Conservation (phyloP, 345 rosid genomes). For the Cardamine resedifolia region DNA sequence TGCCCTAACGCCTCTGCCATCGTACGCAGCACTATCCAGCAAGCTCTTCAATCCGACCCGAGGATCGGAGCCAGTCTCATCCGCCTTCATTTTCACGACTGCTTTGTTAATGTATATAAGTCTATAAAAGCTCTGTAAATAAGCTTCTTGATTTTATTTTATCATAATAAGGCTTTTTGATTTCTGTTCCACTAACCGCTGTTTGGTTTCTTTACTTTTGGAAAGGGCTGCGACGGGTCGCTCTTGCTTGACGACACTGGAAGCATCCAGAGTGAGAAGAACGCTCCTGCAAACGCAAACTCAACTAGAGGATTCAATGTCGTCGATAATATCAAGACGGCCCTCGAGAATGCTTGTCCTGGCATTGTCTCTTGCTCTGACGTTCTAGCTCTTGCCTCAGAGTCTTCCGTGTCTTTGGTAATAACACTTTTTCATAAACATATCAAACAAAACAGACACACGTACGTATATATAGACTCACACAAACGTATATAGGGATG, state of each 20-base stretch:
- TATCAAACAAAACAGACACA: background rate
- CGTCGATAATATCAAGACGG: constrained; percentile 65
- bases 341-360: constrained; percentile 64
- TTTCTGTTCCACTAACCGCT: background rate
- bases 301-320: constrained; percentile 64
- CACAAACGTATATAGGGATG: background rate
- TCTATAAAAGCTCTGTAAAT: background rate
- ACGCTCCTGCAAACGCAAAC: constrained; percentile 49
- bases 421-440: background rate
- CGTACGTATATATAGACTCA: background rate
- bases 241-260: constrained; percentile 52
- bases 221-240: constrained; percentile 76
- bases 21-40: constrained; percentile 53
- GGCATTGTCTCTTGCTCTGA: constrained; percentile 81
- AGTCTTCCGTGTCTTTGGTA: constrained; percentile 64
- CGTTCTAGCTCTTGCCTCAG: constrained; percentile 66
- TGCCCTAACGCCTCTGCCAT: constrained; percentile 69
- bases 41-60: constrained; percentile 57
- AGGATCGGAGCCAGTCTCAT: constrained; percentile 74
- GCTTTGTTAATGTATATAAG: constrained; percentile 68
- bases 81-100: constrained; percentile 87
- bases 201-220: background rate
- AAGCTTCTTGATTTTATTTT: background rate
- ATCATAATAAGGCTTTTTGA: background rate
- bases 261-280: constrained; percentile 62